A percentile compares a stretch with the other conserved stretches of the same genome.
These are phyloP conservation scores for Lanzia echinophila DNA, from an alignment of 2,329 filamentous ascomycete genomes.

Conservation along the genomic window DNA sequence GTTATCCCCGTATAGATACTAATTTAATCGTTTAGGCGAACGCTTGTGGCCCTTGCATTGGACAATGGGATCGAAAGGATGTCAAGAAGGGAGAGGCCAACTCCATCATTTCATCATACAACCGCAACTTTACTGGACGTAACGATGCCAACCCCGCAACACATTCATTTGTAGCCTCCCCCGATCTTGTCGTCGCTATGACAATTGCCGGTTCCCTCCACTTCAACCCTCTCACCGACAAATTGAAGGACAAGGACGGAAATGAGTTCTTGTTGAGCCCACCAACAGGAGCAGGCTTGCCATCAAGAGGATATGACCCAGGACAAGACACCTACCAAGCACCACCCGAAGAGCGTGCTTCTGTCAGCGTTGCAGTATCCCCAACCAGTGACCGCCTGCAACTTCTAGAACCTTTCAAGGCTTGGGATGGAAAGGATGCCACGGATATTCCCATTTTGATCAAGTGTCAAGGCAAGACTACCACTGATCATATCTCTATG, in stretches of 20 bases:
- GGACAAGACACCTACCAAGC: slow-evolving; percentile 94
- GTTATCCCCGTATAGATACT: no score
- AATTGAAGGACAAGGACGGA: slow-evolving; percentile 88
- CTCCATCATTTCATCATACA: slow-evolving; percentile 98
- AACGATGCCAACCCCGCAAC: slow-evolving; percentile 95
- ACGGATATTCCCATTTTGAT: slow-evolving; percentile 82
- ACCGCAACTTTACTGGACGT: slow-evolving; percentile 98
- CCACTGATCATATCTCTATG: slow-evolving; percentile 96
- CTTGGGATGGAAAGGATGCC: slow-evolving; percentile 92
- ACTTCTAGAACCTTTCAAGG: slow-evolving; percentile 74
- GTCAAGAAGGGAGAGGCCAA: slow-evolving; percentile 94
- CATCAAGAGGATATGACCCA: slow-evolving; percentile 76
- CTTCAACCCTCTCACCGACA: slow-evolving; percentile 95
- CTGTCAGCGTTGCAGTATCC: slow-evolving; percentile 73
- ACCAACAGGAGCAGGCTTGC: slow-evolving; percentile 77
- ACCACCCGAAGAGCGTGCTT: slow-evolving; percentile 70
- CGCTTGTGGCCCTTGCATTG: slow-evolving; percentile 90
- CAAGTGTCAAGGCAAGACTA: slow-evolving; percentile 95
- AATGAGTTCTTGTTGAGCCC: slow-evolving; percentile 87
- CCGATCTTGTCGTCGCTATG: slow-evolving; percentile 82
- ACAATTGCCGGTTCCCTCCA: slow-evolving; percentile 75
- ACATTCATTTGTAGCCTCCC: slow-evolving; percentile 87
- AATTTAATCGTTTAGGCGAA: slow-evolving; percentile 45
- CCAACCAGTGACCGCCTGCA: slow-evolving; percentile 92
- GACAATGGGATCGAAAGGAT: slow-evolving; percentile 90